A percentile compares a stretch with the other conserved stretches of the same genome.
These are phyloP conservation scores for Chrysochromulina parva DNA, from an alignment of 78 protist species.

Conservation along the genomic window DNA sequence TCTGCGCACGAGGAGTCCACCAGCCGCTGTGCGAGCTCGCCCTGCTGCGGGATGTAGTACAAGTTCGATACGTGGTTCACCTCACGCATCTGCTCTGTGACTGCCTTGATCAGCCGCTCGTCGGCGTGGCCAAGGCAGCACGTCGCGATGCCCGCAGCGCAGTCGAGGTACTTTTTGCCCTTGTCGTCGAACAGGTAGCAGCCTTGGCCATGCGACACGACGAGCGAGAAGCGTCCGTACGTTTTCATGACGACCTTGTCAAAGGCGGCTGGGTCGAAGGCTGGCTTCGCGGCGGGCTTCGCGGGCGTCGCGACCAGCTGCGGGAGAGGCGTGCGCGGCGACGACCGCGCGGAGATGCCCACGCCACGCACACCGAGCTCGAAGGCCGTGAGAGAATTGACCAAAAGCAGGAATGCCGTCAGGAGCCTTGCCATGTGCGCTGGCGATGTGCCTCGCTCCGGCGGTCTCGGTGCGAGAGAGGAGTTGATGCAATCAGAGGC, in stretches of 20 bases:
- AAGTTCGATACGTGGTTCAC: slow-evolving; percentile 31
- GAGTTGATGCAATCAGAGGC: no score
- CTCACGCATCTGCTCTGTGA: not conserved
- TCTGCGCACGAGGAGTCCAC: not conserved
- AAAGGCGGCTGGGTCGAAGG: not conserved
- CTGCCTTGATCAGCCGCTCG: not conserved
- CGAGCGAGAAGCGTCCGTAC: not conserved
- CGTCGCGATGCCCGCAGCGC: slow-evolving; percentile 13
- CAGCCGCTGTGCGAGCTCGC: not conserved
- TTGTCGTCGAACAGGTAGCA: not conserved
- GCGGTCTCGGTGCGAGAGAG: no score
- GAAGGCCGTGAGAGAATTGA: no score
- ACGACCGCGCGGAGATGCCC: no score
- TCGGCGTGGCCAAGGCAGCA: slow-evolving; percentile 22
- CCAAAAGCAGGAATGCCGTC: no score
- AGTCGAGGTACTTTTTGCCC: slow-evolving; percentile 19
- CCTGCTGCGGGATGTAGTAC: slow-evolving; percentile 20
- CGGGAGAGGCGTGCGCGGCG: no score
- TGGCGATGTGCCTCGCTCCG: no score
- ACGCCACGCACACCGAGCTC: no score
- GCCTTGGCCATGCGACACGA: not conserved
- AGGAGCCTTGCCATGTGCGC: no score
- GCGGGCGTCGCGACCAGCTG: no score
- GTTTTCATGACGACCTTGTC: not conserved
- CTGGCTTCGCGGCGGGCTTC: no score